A percentile compares a stretch with the other conserved stretches of the same genome.
Evolutionary conservation across 192 early-diverging fungal genomes (phyloP).

Genomic region (Coemansia sp.): DNA sequence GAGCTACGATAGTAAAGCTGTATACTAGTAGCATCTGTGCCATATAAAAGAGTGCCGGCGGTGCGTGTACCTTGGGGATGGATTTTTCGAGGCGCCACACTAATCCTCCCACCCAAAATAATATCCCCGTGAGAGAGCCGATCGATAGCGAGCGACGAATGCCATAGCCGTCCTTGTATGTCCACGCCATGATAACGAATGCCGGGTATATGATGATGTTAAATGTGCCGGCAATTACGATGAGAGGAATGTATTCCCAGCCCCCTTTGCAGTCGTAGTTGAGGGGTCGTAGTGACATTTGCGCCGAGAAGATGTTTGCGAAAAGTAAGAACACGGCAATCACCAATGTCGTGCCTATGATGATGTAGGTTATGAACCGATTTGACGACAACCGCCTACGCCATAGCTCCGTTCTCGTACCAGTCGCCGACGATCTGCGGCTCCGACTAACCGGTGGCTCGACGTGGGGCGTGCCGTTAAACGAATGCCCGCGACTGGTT

Average conservation of each 20-base stretch:
- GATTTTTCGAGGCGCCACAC: constrained; percentile 11
- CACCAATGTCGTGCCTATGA: not conserved
- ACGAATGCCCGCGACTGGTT: not conserved
- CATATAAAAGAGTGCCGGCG: constrained; percentile 20
- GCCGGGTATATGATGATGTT: constrained; percentile 8
- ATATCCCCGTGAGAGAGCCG: constrained; percentile 7
- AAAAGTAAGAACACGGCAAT: constrained; percentile 8
- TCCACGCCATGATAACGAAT: constrained; percentile 15
- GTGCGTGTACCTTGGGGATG: not conserved
- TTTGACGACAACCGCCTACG: constrained; percentile 13
- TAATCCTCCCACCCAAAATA: constrained; percentile 16
- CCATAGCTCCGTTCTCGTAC: not conserved
- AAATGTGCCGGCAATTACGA: not conserved
- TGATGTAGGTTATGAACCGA: constrained; percentile 12
- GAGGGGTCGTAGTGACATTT: constrained; percentile 19
- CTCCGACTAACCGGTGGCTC: not conserved
- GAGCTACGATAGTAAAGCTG: constrained; percentile 16
- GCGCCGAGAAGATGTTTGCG: constrained; percentile 20
- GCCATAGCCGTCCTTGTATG: constrained; percentile 29
- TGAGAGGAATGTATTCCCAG: constrained; percentile 15
- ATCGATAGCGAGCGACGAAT: constrained; percentile 24
- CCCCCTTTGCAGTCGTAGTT: constrained; percentile 27
- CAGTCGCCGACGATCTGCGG: not conserved
- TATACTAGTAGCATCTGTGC: constrained; percentile 20
- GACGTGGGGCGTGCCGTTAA: not conserved